A percentile compares a stretch with the other conserved stretches of the same genome.
These are phyloP conservation scores for Moesziomyces antarcticus DNA, from an alignment of 1,284 basidiomycete species.

Conservation along the genomic window DNA sequence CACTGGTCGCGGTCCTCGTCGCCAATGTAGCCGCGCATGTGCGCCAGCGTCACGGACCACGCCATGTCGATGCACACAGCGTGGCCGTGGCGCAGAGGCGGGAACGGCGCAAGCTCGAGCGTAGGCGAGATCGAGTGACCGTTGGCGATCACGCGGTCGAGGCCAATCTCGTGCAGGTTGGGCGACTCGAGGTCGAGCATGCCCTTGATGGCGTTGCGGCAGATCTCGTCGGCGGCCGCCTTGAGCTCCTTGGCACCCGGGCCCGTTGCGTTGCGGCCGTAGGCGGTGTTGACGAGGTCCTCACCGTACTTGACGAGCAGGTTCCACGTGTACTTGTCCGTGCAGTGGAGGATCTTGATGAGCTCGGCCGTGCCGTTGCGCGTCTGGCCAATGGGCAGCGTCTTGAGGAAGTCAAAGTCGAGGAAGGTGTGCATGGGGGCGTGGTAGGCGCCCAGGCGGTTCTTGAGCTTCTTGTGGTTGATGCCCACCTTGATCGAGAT, in stretches of 20 bases:
- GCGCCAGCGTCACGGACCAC: slow-evolving; percentile 70
- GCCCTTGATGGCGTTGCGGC: slow-evolving; percentile 69
- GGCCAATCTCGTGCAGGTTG: slow-evolving; percentile 71
- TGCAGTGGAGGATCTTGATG: slow-evolving; percentile 70
- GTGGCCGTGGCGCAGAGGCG: slow-evolving; percentile 68
- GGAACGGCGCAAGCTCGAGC: slow-evolving; percentile 67
- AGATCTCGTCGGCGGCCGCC: slow-evolving; percentile 67
- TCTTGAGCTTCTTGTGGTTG: slow-evolving; percentile 64
- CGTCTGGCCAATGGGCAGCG: slow-evolving; percentile 70
- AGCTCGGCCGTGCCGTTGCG: slow-evolving; percentile 71
- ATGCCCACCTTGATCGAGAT: slow-evolving; percentile 70
- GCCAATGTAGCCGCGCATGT: slow-evolving; percentile 68
- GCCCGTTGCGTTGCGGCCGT: slow-evolving; percentile 68
- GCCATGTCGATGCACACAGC: slow-evolving; percentile 71
- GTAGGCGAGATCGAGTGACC: slow-evolving; percentile 71
- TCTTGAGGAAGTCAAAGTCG: slow-evolving; percentile 70
- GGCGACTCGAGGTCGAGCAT: slow-evolving; percentile 71
- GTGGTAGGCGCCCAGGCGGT: slow-evolving; percentile 69
- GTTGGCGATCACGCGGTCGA: slow-evolving; percentile 71
- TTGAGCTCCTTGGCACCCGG: slow-evolving; percentile 67
- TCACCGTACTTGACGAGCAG: slow-evolving; percentile 70
- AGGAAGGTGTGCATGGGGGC: slow-evolving; percentile 71
- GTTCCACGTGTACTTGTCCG: slow-evolving; percentile 69
- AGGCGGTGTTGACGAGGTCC: slow-evolving; percentile 70
- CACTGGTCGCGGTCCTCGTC: slow-evolving; percentile 70